Percentiles rank a stretch among this genome's conserved stretches.
phyloP scores from a whole-genome alignment of 257 asterid species.

The Leonotis leonurus region DNA sequence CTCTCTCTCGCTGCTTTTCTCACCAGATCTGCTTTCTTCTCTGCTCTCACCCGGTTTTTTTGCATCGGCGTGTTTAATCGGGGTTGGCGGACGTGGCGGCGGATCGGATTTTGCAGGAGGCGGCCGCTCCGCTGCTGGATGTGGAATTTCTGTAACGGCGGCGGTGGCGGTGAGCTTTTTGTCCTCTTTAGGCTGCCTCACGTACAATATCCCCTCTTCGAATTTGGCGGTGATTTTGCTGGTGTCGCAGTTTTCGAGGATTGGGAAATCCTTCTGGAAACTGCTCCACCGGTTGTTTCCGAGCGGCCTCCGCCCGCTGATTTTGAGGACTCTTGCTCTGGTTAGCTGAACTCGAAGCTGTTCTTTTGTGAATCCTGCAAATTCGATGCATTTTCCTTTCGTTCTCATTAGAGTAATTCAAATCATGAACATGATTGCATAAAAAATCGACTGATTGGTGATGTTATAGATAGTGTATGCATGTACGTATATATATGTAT shows the following conservation, averaged over 20 bases:
- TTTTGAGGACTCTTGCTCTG: slow-evolving; percentile 26
- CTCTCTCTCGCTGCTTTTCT: background rate
- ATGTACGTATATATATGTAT: no score
- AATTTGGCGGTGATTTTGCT: slow-evolving; percentile 50
- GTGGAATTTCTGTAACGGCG: background rate
- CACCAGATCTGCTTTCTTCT: background rate
- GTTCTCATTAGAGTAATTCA: no score
- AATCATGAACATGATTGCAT: no score
- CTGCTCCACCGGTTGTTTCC: slow-evolving; percentile 25
- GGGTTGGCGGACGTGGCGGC: background rate
- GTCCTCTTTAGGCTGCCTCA: slow-evolving; percentile 45
- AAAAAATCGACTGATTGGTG: no score
- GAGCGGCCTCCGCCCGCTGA: slow-evolving; percentile 44
- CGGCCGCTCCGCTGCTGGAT: slow-evolving; percentile 1
- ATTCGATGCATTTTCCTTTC: background rate
- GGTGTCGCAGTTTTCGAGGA: slow-evolving; percentile 40
- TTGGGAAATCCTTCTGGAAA: slow-evolving; percentile 45
- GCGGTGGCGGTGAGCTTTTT: slow-evolving; percentile 10
- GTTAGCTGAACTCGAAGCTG: slow-evolving; percentile 49
- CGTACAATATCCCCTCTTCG: slow-evolving; percentile 39
- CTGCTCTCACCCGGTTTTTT: background rate
- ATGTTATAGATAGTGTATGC: no score
- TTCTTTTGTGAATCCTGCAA: slow-evolving; percentile 51
- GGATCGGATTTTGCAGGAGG: slow-evolving; percentile 9
- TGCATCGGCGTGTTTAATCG: background rate